A percentile compares a stretch with the other conserved stretches of the same genome.
These are phyloP conservation scores for Guillardia theta DNA, from an alignment of 78 protist species.

Conservation along the genomic window DNA sequence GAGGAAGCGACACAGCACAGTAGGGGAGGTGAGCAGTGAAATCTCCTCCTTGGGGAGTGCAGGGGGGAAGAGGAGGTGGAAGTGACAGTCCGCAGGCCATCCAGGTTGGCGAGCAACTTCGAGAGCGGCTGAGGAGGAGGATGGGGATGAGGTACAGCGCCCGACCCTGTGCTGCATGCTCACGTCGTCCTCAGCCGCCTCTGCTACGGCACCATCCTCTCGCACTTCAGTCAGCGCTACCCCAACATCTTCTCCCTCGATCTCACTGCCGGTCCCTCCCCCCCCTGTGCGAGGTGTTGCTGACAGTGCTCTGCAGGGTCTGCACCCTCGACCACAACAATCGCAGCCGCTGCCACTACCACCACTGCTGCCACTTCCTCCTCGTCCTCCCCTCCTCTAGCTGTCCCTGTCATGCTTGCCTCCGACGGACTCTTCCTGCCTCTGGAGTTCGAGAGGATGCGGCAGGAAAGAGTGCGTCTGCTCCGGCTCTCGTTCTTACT, in stretches of 20 bases:
- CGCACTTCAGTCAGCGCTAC: slow-evolving; percentile 38
- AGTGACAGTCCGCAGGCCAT: not conserved
- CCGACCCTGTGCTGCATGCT: not conserved
- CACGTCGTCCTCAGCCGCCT: no score
- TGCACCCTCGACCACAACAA: not conserved
- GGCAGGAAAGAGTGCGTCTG: no score
- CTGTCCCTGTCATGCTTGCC: not conserved
- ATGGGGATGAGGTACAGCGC: not conserved
- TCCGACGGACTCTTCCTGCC: not conserved
- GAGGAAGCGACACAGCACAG: not conserved
- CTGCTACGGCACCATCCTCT: not conserved
- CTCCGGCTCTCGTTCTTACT: no score
- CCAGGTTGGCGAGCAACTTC: not conserved
- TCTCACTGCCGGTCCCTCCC: not conserved
- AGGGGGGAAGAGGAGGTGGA: not conserved
- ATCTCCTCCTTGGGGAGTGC: no score
- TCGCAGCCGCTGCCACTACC: not conserved
- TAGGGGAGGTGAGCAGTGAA: not conserved
- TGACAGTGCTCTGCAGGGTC: not conserved
- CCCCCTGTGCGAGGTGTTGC: not conserved
- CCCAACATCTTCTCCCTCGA: not conserved
- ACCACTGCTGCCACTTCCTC: no score
- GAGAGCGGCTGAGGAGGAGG: not conserved
- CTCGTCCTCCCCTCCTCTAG: no score
- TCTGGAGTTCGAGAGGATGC: no score